Base-by-base conservation (phyloP, 1,139 yeast genomes). In the Pichia sp. region DNA sequence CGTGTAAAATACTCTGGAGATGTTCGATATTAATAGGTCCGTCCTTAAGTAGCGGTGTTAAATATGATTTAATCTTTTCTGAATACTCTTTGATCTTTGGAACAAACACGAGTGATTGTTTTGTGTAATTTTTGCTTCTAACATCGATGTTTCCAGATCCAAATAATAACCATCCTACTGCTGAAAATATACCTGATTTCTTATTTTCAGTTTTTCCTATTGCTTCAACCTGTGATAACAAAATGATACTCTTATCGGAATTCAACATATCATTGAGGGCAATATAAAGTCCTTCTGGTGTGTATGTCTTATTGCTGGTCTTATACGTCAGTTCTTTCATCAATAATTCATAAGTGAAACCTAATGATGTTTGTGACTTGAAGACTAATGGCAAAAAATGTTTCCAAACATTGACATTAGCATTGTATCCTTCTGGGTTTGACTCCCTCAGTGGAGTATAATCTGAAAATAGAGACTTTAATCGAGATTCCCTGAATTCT, bases 401-500 rank as follows among this genome's bases (percentile, higher is more conserved):
- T 42, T 63, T 66, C 94, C 94, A 85, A 1, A 89, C 85, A 3
- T 65, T 63, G n/a, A 84, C 54, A 58, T 85, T 85, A 21, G 93
- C 93, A 34, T 72, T 77, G 55, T 70, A 85, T 1, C 94, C 94
- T 53, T 83, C 90, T 1, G 77, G 77, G 59, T 85, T 85, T 20
- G 75, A 57, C 10, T 72, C 75, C 56, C 72, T 69, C 33, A 80
- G 70, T 11, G 71, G 69, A 8, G 68, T 61, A 58, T 83, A 85
- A 61, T 85, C 78, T 12, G 86, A 77, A 58, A 80, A 85, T 34
- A 85, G 69, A 3, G 90, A 83, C n/a, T 73, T 71, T 42, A 83
- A 66, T 39, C 93, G 68, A 2, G 80, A 42, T 18, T 34, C 41
- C 22, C 52, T 40, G 34, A 53, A 53, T 12, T 53, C 49, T 4